Evolutionary conservation across 2,329 filamentous ascomycete genomes (phyloP), one percentile per base, ranked within the genome.

Genomic region (Cordyceps farinosa): DNA sequence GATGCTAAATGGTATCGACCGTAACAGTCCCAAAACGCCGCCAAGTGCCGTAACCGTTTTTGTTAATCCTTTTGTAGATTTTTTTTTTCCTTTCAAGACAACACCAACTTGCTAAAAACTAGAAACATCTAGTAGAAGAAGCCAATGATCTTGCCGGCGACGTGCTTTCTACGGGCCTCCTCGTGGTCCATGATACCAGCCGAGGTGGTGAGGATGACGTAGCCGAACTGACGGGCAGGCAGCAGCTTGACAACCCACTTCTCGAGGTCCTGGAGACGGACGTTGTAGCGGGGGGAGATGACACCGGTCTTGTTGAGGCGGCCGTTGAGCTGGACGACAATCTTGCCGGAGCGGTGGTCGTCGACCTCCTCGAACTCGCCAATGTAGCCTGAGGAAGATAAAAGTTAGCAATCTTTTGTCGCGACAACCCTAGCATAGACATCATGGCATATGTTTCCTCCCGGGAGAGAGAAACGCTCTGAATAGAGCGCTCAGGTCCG

Each of bases 181-280:
- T 99, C 95, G 86, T 99, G 95, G 86, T 99, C 95, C 94, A 99
- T 98, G 82, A 99, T 99, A 81, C 95, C 95, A 69, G 95, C 92
- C 66, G 93, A 97, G 82, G 95, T 99, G 81, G 95, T 99, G 76
- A 99, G 90, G 82, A 99, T 92, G 77, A 99, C 92, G 85, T 92
- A 97, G 77, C 95, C 95, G 87, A 99, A 99, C 84, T 99, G 95
- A 97, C 95, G 95, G 71, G 95, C 93, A 72, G 95, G 95, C 70
- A 99, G 88, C 78, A 99, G 90, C 89, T 96, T 96, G 84, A 96
- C 92, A 75, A 98, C 92, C 95, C 95, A 99, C 87, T 98, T 97
- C 91, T 99, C 95, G 78, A 99, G 87, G 75, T 99, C 95, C 76
- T 86, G 84, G 77, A 99, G 92, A 81, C 94, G 92, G 82, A 99